A percentile compares a stretch with the other conserved stretches of the same genome.
phyloP scores from a whole-genome alignment of 805 yeast species.

The Martiniozyma abietophila region DNA sequence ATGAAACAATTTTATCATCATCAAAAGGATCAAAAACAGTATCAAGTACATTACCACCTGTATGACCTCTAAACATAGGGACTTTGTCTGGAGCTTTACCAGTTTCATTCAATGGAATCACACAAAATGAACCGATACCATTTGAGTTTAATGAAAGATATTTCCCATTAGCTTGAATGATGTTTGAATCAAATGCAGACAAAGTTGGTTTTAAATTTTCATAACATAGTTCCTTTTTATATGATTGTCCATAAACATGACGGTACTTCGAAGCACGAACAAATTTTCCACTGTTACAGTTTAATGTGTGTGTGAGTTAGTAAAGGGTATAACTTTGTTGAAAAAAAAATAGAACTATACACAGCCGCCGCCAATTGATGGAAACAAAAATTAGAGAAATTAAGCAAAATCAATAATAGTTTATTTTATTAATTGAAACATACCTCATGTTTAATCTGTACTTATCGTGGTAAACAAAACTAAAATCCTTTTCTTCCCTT shows the following conservation, averaged over 20 bases:
- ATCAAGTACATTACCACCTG: conserved; percentile 91
- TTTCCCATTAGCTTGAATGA: conserved; percentile 79
- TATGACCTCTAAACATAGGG: conserved; percentile 91
- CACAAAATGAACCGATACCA: conserved; percentile 97
- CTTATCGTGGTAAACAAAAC: too few relatives aligned
- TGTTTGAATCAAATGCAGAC: conserved; percentile 94
- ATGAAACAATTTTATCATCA: conserved; percentile 62
- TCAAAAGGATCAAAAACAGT: conserved; percentile 94
- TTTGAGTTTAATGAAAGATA: conserved; percentile 79
- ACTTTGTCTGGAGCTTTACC: conserved; percentile 93
- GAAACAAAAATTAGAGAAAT: too few relatives aligned
- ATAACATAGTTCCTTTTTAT: conserved; percentile 59
- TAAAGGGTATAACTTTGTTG: too few relatives aligned
- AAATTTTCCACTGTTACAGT: conserved; percentile 72
- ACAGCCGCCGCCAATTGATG: too few relatives aligned
- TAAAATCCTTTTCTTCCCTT: too few relatives aligned
- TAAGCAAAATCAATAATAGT: too few relatives aligned
- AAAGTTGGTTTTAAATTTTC: conserved; percentile 73
- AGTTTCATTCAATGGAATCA: conserved; percentile 74
- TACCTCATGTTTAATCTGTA: too few relatives aligned
- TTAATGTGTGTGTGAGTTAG: too few relatives aligned
- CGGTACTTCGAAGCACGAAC: conserved; percentile 96
- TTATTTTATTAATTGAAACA: too few relatives aligned
- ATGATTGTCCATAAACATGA: conserved; percentile 90
- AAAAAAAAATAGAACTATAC: too few relatives aligned